These are phyloP conservation scores for Zizania palustris DNA, from an alignment of 202 grass and related monocot species.

Conservation along the genomic window DNA sequence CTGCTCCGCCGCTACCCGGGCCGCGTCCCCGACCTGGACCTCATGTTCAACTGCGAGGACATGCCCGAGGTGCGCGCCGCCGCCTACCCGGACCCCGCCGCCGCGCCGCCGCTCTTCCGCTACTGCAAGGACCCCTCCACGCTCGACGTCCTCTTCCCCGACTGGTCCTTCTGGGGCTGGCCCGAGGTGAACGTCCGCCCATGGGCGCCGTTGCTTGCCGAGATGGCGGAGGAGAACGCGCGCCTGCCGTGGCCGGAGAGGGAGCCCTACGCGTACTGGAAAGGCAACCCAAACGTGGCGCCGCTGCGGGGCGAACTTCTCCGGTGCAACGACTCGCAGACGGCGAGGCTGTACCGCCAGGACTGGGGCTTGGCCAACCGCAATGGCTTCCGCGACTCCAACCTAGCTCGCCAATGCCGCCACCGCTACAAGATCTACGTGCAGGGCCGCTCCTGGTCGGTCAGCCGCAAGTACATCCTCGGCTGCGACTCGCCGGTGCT, in stretches of 20 bases:
- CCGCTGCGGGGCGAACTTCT: constrained; percentile 36
- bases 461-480: constrained; percentile 85
- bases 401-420: constrained; percentile 59
- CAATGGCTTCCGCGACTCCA: constrained; percentile 53
- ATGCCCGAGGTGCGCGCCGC: constrained; percentile 38
- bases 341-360: constrained; percentile 49
- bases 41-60: constrained; percentile 81
- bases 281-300: constrained; percentile 48
- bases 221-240: constrained; percentile 36
- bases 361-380: constrained; percentile 42
- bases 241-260: constrained; percentile 45
- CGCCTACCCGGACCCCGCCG: not conserved
- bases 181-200: constrained; percentile 71
- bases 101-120: constrained; percentile 65
- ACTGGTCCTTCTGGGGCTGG: constrained; percentile 98
- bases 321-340: constrained; percentile 49
- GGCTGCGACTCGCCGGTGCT: constrained; percentile 77
- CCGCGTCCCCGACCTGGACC: constrained; percentile 65
- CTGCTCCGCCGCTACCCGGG: constrained; percentile 66
- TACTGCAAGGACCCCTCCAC: constrained; percentile 69
- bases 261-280: constrained; percentile 76
- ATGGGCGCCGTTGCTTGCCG: constrained; percentile 59
- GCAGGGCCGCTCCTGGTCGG: constrained; percentile 74
- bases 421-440: constrained; percentile 81
- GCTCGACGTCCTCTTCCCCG: constrained; percentile 69